Evolutionary conservation across 768 basidiomycete genomes (phyloP).

Genomic region (Ephemerocybe angulata): DNA sequence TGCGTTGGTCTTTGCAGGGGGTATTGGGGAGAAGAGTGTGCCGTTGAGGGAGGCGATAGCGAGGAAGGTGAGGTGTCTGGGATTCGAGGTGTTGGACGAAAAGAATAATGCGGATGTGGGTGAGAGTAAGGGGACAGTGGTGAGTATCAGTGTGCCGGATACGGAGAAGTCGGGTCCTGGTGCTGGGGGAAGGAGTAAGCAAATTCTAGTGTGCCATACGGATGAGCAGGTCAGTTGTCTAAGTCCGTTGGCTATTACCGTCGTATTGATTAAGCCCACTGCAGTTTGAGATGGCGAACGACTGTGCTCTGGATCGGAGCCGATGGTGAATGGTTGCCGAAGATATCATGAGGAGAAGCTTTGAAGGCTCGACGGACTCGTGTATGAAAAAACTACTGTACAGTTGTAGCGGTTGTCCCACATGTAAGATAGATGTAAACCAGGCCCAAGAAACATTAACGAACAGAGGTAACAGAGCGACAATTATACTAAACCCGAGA

Average conservation of each 20-base stretch:
- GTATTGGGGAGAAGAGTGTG: conserved; percentile 76
- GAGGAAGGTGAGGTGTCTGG: conserved; percentile 53
- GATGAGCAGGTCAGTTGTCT: conserved; percentile 51
- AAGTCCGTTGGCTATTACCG: neutral
- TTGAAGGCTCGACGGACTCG: too few relatives aligned
- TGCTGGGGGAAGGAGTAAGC: conserved; percentile 26
- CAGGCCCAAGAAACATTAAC: too few relatives aligned
- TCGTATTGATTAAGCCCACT: neutral
- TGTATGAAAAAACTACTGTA: too few relatives aligned
- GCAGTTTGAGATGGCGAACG: conserved; percentile 41
- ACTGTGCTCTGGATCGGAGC: conserved; percentile 27
- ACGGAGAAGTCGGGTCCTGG: conserved; percentile 28
- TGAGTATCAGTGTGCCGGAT: conserved; percentile 27
- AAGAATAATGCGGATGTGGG: conserved; percentile 43
- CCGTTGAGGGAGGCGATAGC: conserved; percentile 60
- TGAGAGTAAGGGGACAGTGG: conserved; percentile 24
- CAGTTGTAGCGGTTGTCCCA: too few relatives aligned
- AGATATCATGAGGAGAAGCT: too few relatives aligned
- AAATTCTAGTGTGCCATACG: conserved; percentile 59
- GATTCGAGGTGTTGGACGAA: conserved; percentile 49
- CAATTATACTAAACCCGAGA: too few relatives aligned
- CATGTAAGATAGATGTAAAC: too few relatives aligned
- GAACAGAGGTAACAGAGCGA: too few relatives aligned
- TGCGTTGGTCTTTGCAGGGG: conserved; percentile 82
- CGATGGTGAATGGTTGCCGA: neutral